Conservation (phyloP, 1,139 yeast species). For the Tardiomyces digboiensis region DNA sequence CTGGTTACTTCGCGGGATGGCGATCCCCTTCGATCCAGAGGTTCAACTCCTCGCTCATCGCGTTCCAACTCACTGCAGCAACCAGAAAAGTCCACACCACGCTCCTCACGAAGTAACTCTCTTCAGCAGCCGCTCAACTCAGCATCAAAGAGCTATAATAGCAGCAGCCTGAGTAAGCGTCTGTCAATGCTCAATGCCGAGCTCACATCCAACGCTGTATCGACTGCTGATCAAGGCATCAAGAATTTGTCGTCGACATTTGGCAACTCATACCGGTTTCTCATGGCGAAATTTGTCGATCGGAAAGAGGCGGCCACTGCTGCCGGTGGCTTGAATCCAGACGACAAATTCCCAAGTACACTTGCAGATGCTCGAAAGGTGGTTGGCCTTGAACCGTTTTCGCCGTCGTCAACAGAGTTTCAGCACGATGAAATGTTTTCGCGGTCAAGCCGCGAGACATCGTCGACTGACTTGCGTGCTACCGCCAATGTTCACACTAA, state of each 20-base stretch:
- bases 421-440: not conserved
- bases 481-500: slow-evolving; percentile 1
- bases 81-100: slow-evolving; percentile 4
- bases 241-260: slow-evolving; percentile 22
- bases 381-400: slow-evolving; percentile 11
- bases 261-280: slow-evolving; percentile 24
- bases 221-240: slow-evolving; percentile 23
- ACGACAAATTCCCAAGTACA: slow-evolving; percentile 15
- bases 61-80: slow-evolving; percentile 6
- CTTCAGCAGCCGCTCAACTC: slow-evolving; percentile 6
- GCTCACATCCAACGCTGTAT: slow-evolving; percentile 15
- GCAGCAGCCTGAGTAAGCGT: not conserved
- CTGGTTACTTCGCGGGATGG: slow-evolving; percentile 11
- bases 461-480: slow-evolving; percentile 1
- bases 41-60: not conserved
- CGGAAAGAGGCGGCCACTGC: slow-evolving; percentile 9
- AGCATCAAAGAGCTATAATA: slow-evolving; percentile 2
- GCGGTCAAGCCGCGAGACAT: not conserved
- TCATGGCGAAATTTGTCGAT: slow-evolving; percentile 20
- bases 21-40: slow-evolving; percentile 9
- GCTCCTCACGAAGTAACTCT: slow-evolving; percentile 13
- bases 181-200: slow-evolving; percentile 16
- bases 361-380: slow-evolving; percentile 19
- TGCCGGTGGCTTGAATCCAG: slow-evolving; percentile 1
- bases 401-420: not conserved